Evolutionary conservation across 768 basidiomycete species (phyloP), one percentile per base, ranked within the genome.

Genomic region (Leccinum imitatum): DNA sequence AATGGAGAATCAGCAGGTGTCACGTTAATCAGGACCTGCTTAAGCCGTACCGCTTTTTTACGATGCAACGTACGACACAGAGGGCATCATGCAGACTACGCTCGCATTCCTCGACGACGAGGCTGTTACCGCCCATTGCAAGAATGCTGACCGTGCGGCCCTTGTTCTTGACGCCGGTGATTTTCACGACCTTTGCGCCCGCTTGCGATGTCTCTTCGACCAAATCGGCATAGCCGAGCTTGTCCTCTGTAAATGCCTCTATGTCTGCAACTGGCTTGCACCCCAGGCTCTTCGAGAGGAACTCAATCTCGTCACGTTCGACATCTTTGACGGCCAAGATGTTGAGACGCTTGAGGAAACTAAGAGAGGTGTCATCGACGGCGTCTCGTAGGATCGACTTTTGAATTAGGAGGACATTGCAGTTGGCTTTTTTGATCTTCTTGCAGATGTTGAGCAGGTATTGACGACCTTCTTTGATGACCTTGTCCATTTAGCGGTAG

Each of bases 401-500:
- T 82, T 99, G 97, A 71, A 99, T 97, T 50, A 99, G 84, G 53
- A 99, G 87, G 54, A 98, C 97, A 69, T 98, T 99, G 83, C 97
- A 98, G 66, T 95, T 95, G n/a, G 95, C 89, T 78, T 97, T 98
- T 76, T 98, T 99, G 77, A 99, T 98, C 77, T 95, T 95, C 78
- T 98, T 98, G 87, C 93, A 96, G 56, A 98, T 85, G 73, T 95
- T 98, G 69, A 99, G 87, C 59, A 99, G 84, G 75, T 99, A 98
- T 75, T 95, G 93, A 50, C 97, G 90, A 59, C 96, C 96, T 76
- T 99, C 97, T 76, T 99, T 98, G 77, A 99, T 89, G 60, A 98
- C 95, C 75, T 98, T 97, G 82, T 98, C 97, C 96, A 99, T 98
- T 74, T 98, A 97, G 17, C 97, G 89, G 78, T 99, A 99, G 77